Evolutionary conservation across 306 rosid genomes (phyloP).

Genomic region (Herpetospermum pedunculosum): DNA sequence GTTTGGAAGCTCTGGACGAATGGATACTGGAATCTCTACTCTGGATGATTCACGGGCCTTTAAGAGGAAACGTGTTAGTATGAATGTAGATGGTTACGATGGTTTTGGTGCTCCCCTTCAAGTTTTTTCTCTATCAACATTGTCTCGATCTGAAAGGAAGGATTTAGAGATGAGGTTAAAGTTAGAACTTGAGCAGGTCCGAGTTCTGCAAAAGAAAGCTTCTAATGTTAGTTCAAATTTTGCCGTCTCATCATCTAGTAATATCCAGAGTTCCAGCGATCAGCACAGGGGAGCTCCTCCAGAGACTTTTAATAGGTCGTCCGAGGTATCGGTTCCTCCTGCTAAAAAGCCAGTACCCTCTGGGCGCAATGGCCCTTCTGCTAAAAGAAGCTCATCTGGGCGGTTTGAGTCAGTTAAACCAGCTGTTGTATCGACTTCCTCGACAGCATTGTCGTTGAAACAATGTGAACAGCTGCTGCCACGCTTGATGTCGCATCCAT

Average conservation of each 20-base stretch:
- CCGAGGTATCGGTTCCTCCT: constrained; percentile 25
- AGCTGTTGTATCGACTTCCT: constrained; percentile 20
- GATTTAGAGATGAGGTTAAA: constrained; percentile 46
- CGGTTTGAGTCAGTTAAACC: constrained; percentile 33
- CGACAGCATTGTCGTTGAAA: constrained; percentile 45
- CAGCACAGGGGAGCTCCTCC: constrained; percentile 47
- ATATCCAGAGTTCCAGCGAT: constrained; percentile 48
- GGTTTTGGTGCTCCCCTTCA: constrained; percentile 52
- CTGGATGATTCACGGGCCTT: constrained; percentile 57
- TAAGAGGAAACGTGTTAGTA: constrained; percentile 42
- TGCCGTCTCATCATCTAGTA: constrained; percentile 44
- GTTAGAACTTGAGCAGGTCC: constrained; percentile 68
- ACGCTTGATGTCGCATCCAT: constrained; percentile 43
- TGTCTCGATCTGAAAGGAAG: constrained; percentile 63
- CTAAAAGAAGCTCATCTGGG: constrained; percentile 30
- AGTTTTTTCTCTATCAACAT: constrained; percentile 37
- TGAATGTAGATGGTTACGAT: constrained; percentile 37
- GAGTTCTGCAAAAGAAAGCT: constrained; percentile 49
- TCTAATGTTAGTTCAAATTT: constrained; percentile 23
- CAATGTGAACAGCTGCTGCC: constrained; percentile 45
- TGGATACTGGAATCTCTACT: constrained; percentile 41
- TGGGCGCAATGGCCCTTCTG: constrained; percentile 48
- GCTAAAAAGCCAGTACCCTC: constrained; percentile 48
- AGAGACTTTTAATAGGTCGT: constrained; percentile 25
- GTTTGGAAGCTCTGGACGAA: constrained; percentile 62